Base-by-base conservation (phyloP, 192 early-diverging fungal genomes). In the Kickxella alabastrina region DNA sequence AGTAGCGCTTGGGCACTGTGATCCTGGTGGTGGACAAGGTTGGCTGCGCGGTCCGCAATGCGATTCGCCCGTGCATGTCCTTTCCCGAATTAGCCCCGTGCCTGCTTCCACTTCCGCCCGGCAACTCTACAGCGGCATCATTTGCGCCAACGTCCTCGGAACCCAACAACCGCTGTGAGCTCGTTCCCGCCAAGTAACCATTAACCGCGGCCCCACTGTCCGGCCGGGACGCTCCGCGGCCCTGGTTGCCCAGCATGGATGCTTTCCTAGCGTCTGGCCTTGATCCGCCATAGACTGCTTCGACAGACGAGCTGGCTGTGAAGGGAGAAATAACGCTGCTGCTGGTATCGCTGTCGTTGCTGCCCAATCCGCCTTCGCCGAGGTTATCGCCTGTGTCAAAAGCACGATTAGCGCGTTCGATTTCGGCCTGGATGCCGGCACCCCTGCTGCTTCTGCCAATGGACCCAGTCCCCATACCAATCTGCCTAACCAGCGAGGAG, bases 241-340 rank as follows among this genome's bases (percentile, higher is more conserved):
- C n/a, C n/a, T 43, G 27, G 49, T 38, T 49, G 17, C 52, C 35
- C 10, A 43, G 32, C 14, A 56, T 38, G 4, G 59, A 53, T 8
- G 54, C 19, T 18, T 52, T 60, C 1, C 49, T 41, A 4, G 72
- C 53, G 10, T 68, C 72, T 0, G 57, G 43, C 12, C 61, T 52
- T 21, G 72, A 68, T 24, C 72, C 72, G 26, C 72, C 65, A 24
- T 75, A 75, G 19, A 75, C 72, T 9, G 72, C 72, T 37, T 75
- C 72, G 3, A 75, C 27, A 2, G 72, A 75, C 19, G 72, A 64
- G 50, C 64, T 68, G 15, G 65, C 24, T 13, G 69, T 58, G 34
- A 58, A 52, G 3, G 61, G 53, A 18, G 25, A 15, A n/a, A 32
- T 31, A 21, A 28, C 57, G 34, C 41, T 52, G 35, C 40, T 49